A percentile compares a stretch with the other conserved stretches of the same genome.
phyloP scores from a whole-genome alignment of 805 yeast genomes.

The Pichia manshurica region DNA sequence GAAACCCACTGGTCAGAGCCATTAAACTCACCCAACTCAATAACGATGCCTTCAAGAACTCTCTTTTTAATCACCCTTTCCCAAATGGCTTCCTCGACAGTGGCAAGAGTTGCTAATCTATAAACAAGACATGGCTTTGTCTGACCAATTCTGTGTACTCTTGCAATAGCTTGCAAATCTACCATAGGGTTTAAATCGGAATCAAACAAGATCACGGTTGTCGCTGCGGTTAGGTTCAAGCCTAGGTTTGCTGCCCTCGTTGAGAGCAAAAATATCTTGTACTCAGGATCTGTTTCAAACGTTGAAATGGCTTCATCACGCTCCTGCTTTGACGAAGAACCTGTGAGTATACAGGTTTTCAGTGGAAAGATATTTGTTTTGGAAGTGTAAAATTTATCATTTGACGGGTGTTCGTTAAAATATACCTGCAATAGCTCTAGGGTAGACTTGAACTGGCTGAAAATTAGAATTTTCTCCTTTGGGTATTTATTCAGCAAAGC shows the following conservation, averaged over 20 bases:
- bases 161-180: conserved; percentile 92
- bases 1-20: conserved; percentile 20
- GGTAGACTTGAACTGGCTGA: conserved; percentile 85
- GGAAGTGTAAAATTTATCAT: background rate
- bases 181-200: conserved; percentile 98
- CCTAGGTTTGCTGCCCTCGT: conserved; percentile 97
- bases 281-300: conserved; percentile 38
- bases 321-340: conserved; percentile 58
- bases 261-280: conserved; percentile 63
- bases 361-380: conserved; percentile 35
- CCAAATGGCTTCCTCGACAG: conserved; percentile 78
- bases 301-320: conserved; percentile 57
- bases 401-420: conserved; percentile 35
- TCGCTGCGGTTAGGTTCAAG: conserved; percentile 78
- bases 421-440: conserved; percentile 79
- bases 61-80: conserved; percentile 78
- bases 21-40: conserved; percentile 57
- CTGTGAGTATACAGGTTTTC: conserved; percentile 42
- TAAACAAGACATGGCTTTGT: conserved; percentile 74
- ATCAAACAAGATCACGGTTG: conserved; percentile 83
- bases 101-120: conserved; percentile 68
- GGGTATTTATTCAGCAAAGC: conserved; percentile 33
- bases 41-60: conserved; percentile 68
- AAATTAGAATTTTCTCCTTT: conserved; percentile 56
- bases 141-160: conserved; percentile 94